Conservation (phyloP, 176 grass and related monocot species). For the Cenchrus americanus region DNA sequence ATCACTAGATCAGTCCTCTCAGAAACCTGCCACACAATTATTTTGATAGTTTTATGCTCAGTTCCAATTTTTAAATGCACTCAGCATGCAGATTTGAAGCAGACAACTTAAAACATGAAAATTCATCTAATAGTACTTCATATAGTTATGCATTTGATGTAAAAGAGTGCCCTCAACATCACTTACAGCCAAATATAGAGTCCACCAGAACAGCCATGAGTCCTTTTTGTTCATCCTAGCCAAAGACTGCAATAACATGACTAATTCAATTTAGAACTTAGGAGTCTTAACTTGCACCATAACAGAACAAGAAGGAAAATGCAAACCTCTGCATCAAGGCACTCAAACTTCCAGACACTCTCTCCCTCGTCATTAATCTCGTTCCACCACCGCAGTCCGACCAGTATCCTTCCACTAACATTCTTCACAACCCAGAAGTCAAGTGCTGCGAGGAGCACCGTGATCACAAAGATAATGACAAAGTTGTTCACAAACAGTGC, state of each 20-base stretch:
- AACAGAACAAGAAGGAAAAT: not conserved
- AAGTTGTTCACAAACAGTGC: conserved; percentile 75
- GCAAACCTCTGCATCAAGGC: conserved; percentile 75
- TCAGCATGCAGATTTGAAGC: not conserved
- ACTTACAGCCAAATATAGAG: conserved; percentile 85
- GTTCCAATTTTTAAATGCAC: not conserved
- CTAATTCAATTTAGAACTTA: conserved; percentile 27
- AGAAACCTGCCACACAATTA: not conserved
- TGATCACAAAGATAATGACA: conserved; percentile 84
- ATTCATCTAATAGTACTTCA: not conserved
- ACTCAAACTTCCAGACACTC: conserved; percentile 90
- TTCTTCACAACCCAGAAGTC: conserved; percentile 97
- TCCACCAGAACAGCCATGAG: conserved; percentile 97
- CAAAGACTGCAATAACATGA: conserved; percentile 61
- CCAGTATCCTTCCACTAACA: conserved; percentile 76
- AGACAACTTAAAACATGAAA: not conserved
- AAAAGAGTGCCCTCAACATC: not conserved
- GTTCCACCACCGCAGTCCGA: conserved; percentile 87
- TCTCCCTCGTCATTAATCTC: conserved; percentile 76
- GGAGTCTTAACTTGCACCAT: not conserved
- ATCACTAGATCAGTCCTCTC: not conserved
- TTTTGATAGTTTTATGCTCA: not conserved
- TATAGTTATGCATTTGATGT: not conserved
- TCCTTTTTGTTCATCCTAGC: conserved; percentile 96
- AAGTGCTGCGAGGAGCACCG: conserved; percentile 76